A percentile compares a stretch with the other conserved stretches of the same genome.
Conservation (phyloP, 2,329 filamentous ascomycete species). For the Microdochium bolleyi region DNA sequence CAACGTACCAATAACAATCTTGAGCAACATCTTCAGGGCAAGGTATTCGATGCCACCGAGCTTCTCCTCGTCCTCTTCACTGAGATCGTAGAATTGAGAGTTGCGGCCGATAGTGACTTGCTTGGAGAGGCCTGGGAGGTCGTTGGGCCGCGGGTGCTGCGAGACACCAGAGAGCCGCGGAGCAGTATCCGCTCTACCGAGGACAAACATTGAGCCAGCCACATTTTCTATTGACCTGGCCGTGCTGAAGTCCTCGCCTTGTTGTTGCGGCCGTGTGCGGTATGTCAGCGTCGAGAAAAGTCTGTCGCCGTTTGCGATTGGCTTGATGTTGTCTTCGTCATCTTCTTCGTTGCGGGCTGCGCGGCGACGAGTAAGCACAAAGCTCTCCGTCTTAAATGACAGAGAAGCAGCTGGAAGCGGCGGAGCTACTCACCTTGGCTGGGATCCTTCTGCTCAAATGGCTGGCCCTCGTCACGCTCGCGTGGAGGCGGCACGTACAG, state of each 20-base stretch:
- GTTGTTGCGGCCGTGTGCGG: neutral
- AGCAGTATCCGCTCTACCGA: constrained; percentile 13
- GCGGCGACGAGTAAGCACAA: neutral
- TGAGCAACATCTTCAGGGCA: constrained; percentile 37
- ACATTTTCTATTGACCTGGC: constrained; percentile 27
- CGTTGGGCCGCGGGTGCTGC: constrained; percentile 4
- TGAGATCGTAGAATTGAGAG: constrained; percentile 34
- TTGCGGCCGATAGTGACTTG: constrained; percentile 36
- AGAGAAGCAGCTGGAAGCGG: too few relatives aligned
- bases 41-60: constrained; percentile 45
- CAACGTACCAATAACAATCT: constrained; percentile 30
- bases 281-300: neutral
- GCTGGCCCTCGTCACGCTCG: too few relatives aligned
- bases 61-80: constrained; percentile 28
- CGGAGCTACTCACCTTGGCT: too few relatives aligned
- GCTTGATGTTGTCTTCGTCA: neutral
- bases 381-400: too few relatives aligned
- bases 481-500: too few relatives aligned
- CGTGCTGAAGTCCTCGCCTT: constrained; percentile 11
- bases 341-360: neutral
- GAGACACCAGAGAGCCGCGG: constrained; percentile 6
- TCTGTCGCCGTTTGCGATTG: neutral
- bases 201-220: constrained; percentile 30
- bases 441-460: too few relatives aligned
- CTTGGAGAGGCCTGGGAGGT: constrained; percentile 30